A percentile compares a stretch with the other conserved stretches of the same genome.
Evolutionary conservation across 2,329 filamentous ascomycete species (phyloP).

Genomic region (Pezicula radicicola): DNA sequence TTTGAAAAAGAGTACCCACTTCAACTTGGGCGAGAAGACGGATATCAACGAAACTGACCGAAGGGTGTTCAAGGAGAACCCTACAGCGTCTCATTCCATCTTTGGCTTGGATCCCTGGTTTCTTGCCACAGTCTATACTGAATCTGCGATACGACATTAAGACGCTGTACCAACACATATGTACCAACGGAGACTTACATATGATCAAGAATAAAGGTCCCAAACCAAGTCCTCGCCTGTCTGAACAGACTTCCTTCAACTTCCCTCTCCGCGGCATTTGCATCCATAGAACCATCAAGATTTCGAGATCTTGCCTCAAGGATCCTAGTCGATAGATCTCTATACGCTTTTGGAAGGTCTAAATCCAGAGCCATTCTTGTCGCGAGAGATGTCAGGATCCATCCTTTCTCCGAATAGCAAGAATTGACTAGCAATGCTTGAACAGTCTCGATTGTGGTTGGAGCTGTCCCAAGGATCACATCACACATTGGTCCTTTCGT

Average conservation of each 20-base stretch:
- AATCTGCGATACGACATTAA: conserved; percentile 26
- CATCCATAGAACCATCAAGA: conserved; percentile 11
- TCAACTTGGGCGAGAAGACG: conserved; percentile 18
- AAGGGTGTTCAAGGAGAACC: conserved; percentile 11
- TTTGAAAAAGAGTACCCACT: conserved; percentile 2
- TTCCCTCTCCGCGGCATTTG: conserved; percentile 20
- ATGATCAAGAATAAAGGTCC: conserved; percentile 48
- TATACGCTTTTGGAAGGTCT: conserved; percentile 38
- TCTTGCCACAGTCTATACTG: conserved; percentile 37
- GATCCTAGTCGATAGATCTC: conserved; percentile 9
- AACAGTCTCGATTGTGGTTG: conserved; percentile 43
- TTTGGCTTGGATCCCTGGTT: conserved; percentile 9
- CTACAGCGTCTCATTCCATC: conserved; percentile 14
- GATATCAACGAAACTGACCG: conserved; percentile 10
- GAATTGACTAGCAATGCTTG: conserved; percentile 50
- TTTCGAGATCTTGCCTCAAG: conserved; percentile 1
- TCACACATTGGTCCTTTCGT: conserved; percentile 42
- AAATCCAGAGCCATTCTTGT: conserved; percentile 48
- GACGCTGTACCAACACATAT: conserved; percentile 37
- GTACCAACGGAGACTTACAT: conserved; percentile 27
- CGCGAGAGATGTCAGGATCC: conserved; percentile 46
- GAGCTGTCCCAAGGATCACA: conserved; percentile 36
- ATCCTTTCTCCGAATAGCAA: conserved; percentile 50
- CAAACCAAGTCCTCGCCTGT: conserved; percentile 47
- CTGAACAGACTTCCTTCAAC: conserved; percentile 30